Conservation (phyloP, 345 rosid species). For the Mercurialis annua region DNA sequence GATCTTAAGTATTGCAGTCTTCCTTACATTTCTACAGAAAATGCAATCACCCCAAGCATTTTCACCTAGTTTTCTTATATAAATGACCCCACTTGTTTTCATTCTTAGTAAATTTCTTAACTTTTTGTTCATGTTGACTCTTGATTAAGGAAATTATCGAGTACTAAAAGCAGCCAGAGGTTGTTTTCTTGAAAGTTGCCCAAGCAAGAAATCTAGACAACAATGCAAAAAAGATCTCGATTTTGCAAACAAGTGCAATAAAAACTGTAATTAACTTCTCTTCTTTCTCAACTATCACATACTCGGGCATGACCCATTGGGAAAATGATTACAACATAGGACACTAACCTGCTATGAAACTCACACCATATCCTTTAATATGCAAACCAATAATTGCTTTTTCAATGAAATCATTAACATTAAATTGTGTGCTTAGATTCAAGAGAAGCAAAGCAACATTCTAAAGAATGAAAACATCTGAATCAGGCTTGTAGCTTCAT, state of each 20-base stretch:
- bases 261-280: not conserved
- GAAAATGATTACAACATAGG: not conserved
- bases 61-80: not conserved
- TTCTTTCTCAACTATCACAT: constrained; percentile 1
- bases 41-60: not conserved
- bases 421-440: not conserved
- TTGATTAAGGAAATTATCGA: not conserved
- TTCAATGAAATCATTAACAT: constrained; percentile 3
- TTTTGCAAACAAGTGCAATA: not conserved
- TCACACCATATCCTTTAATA: not conserved
- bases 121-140: not conserved
- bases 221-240: not conserved
- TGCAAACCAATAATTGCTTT: not conserved
- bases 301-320: not conserved
- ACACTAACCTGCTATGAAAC: not conserved
- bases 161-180: not conserved
- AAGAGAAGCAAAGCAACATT: not conserved
- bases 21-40: not conserved
- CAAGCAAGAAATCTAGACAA: not conserved
- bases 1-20: not conserved
- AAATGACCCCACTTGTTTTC: not conserved
- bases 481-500: not conserved
- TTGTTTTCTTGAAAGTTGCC: not conserved
- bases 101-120: not conserved
- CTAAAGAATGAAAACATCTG: not conserved